These are phyloP conservation scores for Oryza officinalis DNA, from an alignment of 176 grass and related monocot species.

Conservation along the genomic window DNA sequence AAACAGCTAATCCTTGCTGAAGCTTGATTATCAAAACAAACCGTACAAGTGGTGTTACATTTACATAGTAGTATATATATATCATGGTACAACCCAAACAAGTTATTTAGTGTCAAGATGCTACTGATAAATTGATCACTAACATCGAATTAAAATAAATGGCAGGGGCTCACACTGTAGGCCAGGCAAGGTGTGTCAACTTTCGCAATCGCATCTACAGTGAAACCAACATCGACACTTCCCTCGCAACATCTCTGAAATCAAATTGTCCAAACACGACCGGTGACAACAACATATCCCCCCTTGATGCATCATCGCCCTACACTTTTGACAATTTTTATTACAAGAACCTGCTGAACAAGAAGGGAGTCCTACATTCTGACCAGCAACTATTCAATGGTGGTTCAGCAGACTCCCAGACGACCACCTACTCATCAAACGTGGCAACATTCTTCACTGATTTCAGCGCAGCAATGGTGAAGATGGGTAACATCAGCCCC, in stretches of 20 bases:
- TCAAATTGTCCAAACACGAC: conserved; percentile 46
- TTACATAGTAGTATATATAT: no score
- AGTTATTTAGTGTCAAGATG: background rate
- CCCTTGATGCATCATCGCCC: conserved; percentile 46
- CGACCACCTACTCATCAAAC: conserved; percentile 31
- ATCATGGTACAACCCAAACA: background rate
- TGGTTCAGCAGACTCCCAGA: conserved; percentile 35
- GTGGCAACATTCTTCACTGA: conserved; percentile 34
- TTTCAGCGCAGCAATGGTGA: conserved; percentile 51
- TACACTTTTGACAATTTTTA: conserved; percentile 41
- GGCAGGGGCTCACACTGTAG: conserved; percentile 47
- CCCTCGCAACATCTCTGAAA: conserved; percentile 37
- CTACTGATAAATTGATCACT: background rate
- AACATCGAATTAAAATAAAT: background rate
- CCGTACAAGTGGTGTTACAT: no score
- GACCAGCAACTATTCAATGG: conserved; percentile 63
- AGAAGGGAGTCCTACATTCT: conserved; percentile 54
- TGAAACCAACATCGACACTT: conserved; percentile 49
- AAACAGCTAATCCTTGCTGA: no score
- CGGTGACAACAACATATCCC: conserved; percentile 55
- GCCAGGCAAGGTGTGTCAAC: conserved; percentile 50
- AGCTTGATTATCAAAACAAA: no score
- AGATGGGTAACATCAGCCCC: conserved; percentile 54
- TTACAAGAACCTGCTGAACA: conserved; percentile 43
- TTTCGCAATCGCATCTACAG: conserved; percentile 55